Percentiles rank a stretch among this genome's conserved stretches.
Conservation (phyloP, 2,329 filamentous ascomycete species). For the Alternaria viburni region DNA sequence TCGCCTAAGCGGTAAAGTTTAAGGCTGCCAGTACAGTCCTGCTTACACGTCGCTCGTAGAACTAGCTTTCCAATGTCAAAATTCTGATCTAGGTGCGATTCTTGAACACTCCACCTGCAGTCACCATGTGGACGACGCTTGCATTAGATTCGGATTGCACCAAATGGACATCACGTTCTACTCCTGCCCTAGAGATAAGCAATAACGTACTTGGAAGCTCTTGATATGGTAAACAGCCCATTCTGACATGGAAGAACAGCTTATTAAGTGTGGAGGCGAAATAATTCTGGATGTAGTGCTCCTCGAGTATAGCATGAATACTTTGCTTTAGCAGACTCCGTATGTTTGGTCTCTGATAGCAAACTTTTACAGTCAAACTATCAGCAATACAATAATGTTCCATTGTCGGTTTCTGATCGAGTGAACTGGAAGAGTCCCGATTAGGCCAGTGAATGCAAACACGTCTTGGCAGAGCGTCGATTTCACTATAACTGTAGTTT, state of each 20-base stretch:
- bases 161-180: accelerated
- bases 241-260: accelerated
- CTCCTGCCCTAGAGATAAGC: neutral
- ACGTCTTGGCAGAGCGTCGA: neutral
- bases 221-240: neutral
- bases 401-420: neutral
- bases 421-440: neutral
- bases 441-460: neutral
- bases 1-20: neutral
- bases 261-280: neutral
- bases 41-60: neutral
- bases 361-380: neutral
- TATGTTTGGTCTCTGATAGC: neutral
- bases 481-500: neutral
- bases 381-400: neutral
- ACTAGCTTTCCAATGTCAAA: neutral
- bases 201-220: neutral
- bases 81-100: neutral
- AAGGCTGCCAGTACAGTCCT: neutral
- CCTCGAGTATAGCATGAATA: neutral
- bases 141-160: neutral
- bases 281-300: neutral
- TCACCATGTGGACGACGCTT: neutral
- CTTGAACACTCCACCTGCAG: neutral
- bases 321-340: neutral